phyloP scores from a whole-genome alignment of 805 yeast species.

The Torulaspora gathmanii region DNA sequence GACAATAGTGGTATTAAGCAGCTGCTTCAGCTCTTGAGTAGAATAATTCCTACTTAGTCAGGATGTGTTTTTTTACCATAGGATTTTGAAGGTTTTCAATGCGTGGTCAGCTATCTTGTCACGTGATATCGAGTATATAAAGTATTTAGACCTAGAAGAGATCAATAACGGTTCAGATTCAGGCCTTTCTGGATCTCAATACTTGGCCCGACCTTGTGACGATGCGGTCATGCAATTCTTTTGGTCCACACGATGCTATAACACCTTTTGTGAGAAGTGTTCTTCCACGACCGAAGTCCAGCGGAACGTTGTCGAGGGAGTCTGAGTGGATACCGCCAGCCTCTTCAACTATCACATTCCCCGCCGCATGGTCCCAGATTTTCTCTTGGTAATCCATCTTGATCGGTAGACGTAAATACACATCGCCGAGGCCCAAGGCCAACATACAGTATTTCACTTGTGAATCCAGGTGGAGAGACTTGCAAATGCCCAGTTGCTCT shows the following conservation, averaged over 20 bases:
- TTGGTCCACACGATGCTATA: constrained; percentile 61
- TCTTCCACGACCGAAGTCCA: constrained; percentile 85
- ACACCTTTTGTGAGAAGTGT: constrained; percentile 79
- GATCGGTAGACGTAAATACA: constrained; percentile 84
- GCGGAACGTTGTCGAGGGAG: constrained; percentile 56
- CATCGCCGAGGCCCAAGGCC: constrained; percentile 87
- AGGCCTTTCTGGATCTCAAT: constrained; percentile 19
- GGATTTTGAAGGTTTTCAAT: neutral
- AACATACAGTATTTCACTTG: constrained; percentile 94
- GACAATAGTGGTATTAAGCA: no score
- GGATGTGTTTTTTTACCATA: neutral
- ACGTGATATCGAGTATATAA: neutral
- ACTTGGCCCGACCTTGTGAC: constrained; percentile 27
- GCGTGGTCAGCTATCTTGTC: neutral
- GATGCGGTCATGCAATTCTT: constrained; percentile 24
- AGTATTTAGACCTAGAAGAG: neutral
- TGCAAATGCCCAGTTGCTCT: constrained; percentile 52
- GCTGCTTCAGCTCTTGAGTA: no score
- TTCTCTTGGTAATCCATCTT: constrained; percentile 76
- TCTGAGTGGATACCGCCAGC: constrained; percentile 92
- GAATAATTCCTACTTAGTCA: no score
- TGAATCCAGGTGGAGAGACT: constrained; percentile 79
- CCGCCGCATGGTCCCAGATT: constrained; percentile 99
- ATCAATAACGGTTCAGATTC: neutral
- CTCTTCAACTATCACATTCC: constrained; percentile 77